Percentiles rank a stretch among this genome's conserved stretches.
Evolutionary conservation across 768 basidiomycete genomes (phyloP).

Genomic region (Hericium rajendrae): DNA sequence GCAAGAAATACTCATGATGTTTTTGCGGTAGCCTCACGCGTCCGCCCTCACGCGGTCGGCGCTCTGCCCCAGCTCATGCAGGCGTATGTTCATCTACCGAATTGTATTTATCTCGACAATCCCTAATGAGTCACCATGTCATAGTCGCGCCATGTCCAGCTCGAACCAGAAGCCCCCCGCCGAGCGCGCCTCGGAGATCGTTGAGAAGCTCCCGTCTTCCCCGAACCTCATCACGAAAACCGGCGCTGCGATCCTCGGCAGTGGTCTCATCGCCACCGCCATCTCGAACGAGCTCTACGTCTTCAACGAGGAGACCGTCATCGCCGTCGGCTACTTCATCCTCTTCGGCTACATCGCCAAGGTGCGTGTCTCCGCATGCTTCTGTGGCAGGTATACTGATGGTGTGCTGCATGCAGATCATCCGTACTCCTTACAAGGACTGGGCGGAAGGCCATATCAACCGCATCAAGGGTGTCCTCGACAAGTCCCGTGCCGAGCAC

Average conservation of each 20-base stretch:
- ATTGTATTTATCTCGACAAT: neutral
- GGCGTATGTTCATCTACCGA: slow-evolving; percentile 30
- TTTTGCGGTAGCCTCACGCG: slow-evolving; percentile 11
- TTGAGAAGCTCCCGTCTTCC: slow-evolving; percentile 79
- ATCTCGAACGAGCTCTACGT: slow-evolving; percentile 98
- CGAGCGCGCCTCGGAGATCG: slow-evolving; percentile 82
- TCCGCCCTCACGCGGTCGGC: slow-evolving; percentile 31
- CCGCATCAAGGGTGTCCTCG: slow-evolving; percentile 73
- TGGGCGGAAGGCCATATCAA: slow-evolving; percentile 89
- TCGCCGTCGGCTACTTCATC: slow-evolving; percentile 76
- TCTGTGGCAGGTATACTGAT: slow-evolving; percentile 4
- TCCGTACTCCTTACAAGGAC: slow-evolving; percentile 80
- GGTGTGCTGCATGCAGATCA: slow-evolving; percentile 33
- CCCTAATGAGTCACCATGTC: slow-evolving; percentile 1
- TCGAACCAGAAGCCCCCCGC: slow-evolving; percentile 57
- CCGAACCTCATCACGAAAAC: slow-evolving; percentile 92
- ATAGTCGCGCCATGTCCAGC: slow-evolving; percentile 58
- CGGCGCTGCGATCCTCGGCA: slow-evolving; percentile 83
- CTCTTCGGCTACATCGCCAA: slow-evolving; percentile 77
- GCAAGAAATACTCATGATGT: too few species aligned
- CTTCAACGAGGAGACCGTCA: slow-evolving; percentile 91
- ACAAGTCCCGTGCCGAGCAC: slow-evolving; percentile 78
- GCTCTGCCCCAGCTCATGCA: slow-evolving; percentile 35
- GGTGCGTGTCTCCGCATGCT: slow-evolving; percentile 31
- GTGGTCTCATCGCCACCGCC: slow-evolving; percentile 80